Conservation (phyloP, 257 asterid species). For the Nicotiana benthamiana region DNA sequence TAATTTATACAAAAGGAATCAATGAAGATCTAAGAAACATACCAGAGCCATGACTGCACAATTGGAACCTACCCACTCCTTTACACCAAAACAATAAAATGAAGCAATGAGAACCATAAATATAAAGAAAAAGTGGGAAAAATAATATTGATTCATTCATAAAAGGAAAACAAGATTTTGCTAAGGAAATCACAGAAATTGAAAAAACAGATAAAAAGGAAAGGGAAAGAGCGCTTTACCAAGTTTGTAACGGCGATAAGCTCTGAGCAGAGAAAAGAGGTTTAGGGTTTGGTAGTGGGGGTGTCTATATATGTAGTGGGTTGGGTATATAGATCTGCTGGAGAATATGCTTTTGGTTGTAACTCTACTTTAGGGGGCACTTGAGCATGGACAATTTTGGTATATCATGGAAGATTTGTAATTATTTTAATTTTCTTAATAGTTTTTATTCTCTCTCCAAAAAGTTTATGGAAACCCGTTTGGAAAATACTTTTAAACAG, state of each 20-base stretch:
- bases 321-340: not conserved
- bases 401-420: not conserved
- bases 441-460: no score
- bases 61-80: conserved; percentile 14
- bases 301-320: not conserved
- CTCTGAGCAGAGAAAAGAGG: conserved; percentile 11
- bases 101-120: not conserved
- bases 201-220: not conserved
- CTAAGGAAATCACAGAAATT: not conserved
- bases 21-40: conserved; percentile 13
- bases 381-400: not conserved
- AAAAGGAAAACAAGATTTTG: not conserved
- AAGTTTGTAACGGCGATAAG: conserved; percentile 23
- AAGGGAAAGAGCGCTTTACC: conserved; percentile 4
- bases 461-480: no score
- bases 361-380: not conserved
- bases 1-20: not conserved
- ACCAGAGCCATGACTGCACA: conserved; percentile 71
- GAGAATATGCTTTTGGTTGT: not conserved
- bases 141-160: not conserved
- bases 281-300: conserved; percentile 39
- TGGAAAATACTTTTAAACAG: no score
- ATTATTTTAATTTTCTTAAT: no score
- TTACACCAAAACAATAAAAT: not conserved
- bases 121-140: not conserved